Conservation (phyloP, 1,139 yeast species). For the Ogataea hybrid region DNA sequence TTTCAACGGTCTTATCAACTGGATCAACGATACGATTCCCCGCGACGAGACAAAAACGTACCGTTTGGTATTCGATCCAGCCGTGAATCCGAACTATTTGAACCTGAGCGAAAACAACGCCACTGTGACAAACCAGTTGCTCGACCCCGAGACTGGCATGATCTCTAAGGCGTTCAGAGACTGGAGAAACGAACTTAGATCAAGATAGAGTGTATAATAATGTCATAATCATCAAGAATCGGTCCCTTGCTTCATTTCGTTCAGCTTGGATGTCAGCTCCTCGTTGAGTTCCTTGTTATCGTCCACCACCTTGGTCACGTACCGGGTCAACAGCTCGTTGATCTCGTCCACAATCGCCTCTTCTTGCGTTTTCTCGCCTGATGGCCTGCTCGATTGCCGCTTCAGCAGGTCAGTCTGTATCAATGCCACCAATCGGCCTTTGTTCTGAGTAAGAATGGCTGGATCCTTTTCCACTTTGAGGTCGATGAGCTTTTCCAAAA, state of each 20-base stretch:
- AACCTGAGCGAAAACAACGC: constrained; percentile 35
- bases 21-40: constrained; percentile 62
- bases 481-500: constrained; percentile 46
- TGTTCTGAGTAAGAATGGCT: constrained; percentile 45
- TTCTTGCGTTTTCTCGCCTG: constrained; percentile 15
- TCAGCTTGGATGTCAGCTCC: constrained; percentile 13
- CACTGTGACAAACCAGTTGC: constrained; percentile 18
- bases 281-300: constrained; percentile 14
- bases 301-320: constrained; percentile 21
- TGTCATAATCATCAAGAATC: background rate
- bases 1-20: constrained; percentile 80
- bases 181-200: constrained; percentile 47
- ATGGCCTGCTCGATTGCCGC: constrained; percentile 24
- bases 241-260: constrained; percentile 8
- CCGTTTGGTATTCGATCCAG: constrained; percentile 41
- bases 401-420: constrained; percentile 41
- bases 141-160: constrained; percentile 37
- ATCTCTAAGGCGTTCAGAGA: constrained; percentile 54
- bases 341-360: constrained; percentile 17
- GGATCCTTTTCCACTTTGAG: constrained; percentile 50
- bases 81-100: constrained; percentile 36
- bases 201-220: constrained; percentile 5
- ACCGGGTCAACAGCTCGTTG: constrained; percentile 17
- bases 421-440: constrained; percentile 52
- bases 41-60: constrained; percentile 48